Evolutionary conservation across 2,329 filamentous ascomycete genomes (phyloP), one percentile per base, ranked within the genome.

Genomic region (Sporothrix euskadiensis): DNA sequence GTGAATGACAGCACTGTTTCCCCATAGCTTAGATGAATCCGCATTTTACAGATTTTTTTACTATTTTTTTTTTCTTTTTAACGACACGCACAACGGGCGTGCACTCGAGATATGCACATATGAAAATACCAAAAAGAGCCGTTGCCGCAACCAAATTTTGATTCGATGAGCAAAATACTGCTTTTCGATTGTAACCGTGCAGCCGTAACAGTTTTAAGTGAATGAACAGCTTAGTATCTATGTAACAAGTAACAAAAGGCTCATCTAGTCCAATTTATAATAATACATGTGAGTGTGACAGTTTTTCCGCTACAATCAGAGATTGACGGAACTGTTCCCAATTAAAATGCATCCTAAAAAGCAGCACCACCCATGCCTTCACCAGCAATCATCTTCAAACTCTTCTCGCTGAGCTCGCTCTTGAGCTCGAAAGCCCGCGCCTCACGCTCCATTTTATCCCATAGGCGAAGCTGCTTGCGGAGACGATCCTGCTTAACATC

Each of bases 371-470:
- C 85, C 73, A 85, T 81, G 19, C 85, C 85, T 75, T 89, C 88
- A 19, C 87, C 88, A 0, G 87, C 84, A 73, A 89, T 80, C 70
- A 85, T 89, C 79, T 87, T 86, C 77, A 89, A 82, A 74, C 85
- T 87, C 80, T 84, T 84, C 80, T 88, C 87, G 74, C 85, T 88
- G 74, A 89, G 79, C 66, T 89, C 86, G 59, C 86, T 87, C 71
- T 86, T 84, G 61, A 89, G 82, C 79, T 87, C 85, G 81, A 86
- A 86, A 1, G 85, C 83, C 69, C 84, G 84, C 4, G 84, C 83
- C 77, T 90, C 88, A 35, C 87, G 83, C 78, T 88, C 85, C 61
- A 87, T 81, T 77, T 83, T 83, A 71, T 89, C 85, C 86, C 87
- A 90, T 39, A 82, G 77, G 61, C 84, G 83, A 52, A 90, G 80